phyloP scores from a whole-genome alignment of 2,329 filamentous ascomycete species.

The Myriosclerotinia scirpicola region DNA sequence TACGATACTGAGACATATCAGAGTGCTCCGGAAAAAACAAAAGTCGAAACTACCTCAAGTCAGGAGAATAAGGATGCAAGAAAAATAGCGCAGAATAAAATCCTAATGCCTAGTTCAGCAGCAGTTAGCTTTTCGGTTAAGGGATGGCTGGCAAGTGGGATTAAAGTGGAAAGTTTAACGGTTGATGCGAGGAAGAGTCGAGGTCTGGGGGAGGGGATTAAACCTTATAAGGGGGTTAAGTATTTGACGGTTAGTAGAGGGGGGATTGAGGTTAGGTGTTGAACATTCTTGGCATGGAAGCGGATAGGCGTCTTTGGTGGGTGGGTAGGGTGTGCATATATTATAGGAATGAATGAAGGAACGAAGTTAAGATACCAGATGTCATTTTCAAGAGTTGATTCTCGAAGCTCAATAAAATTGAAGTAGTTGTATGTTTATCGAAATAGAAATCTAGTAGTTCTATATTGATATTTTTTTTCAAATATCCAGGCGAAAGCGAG shows the following conservation, averaged over 20 bases:
- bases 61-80: constrained; percentile 50
- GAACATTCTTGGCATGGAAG: constrained; percentile 16
- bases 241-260: constrained; percentile 78
- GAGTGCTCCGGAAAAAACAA: constrained; percentile 40
- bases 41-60: constrained; percentile 42
- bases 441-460: neutral
- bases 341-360: constrained; percentile 1
- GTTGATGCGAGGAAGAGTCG: constrained; percentile 76
- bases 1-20: constrained; percentile 59
- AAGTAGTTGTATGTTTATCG: neutral
- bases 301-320: constrained; percentile 16
- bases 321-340: constrained; percentile 11
- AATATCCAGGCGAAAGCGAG: constrained; percentile 6
- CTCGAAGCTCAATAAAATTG: neutral
- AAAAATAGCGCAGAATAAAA: constrained; percentile 66
- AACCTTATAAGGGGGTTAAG: constrained; percentile 97
- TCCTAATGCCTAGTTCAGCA: constrained; percentile 77
- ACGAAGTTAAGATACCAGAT: neutral
- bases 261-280: constrained; percentile 63
- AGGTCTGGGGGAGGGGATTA: constrained; percentile 82
- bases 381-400: neutral
- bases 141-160: constrained; percentile 66
- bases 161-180: constrained; percentile 67
- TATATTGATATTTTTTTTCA: too few relatives aligned
- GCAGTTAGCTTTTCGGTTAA: constrained; percentile 70